Evolutionary conservation across 2,329 filamentous ascomycete species (phyloP), one percentile per base, ranked within the genome.

Genomic region (Pyrenophora teres): DNA sequence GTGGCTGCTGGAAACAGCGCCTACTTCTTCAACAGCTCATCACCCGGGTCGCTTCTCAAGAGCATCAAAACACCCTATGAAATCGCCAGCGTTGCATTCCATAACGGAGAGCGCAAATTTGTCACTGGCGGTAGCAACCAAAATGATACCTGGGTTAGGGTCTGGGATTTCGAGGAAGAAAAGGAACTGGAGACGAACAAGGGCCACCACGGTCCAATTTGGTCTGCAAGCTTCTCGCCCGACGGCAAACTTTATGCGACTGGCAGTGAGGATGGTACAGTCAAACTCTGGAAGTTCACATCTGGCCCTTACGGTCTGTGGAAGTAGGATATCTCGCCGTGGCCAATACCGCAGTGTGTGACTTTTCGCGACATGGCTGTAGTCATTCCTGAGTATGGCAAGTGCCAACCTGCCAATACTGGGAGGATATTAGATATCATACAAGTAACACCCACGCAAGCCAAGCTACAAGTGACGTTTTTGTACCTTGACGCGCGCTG

Each of bases 161-260:
- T 97, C 5, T 95, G 96, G 77, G 86, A 92, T 67, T 93, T 92
- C 76, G 91, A 97, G 52, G 87, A 87, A 42, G 88, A 88, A 63
- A 82, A 83, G 60, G 92, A 96, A 73, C 78, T 97, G 37, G 94
- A 97, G 72, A 88, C 93, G 10, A 90, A 96, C 77, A 97, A 97
- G 76, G 94, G 94, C 19, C 94, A 99, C 64, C 94, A 99, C 68
- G 94, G 94, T 1, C 93, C 93, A 1, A 94, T 99, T 56, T 99
- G 94, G 94, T 96, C 92, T 5, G 87, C 95, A 53, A 88, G 88
- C 50, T 99, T 96, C 75, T 94, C 92, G 0, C 94, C 94, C 0
- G 94, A 99, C 68, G 92, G 92, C 40, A 97, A 96, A 71, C 79
- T 99, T 6, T 99, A 97, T 70, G 94, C 92, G 1, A 99, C 94